Base-by-base conservation (phyloP, 2,329 filamentous ascomycete species). In the Graphilbum ipis-grandicollis region DNA sequence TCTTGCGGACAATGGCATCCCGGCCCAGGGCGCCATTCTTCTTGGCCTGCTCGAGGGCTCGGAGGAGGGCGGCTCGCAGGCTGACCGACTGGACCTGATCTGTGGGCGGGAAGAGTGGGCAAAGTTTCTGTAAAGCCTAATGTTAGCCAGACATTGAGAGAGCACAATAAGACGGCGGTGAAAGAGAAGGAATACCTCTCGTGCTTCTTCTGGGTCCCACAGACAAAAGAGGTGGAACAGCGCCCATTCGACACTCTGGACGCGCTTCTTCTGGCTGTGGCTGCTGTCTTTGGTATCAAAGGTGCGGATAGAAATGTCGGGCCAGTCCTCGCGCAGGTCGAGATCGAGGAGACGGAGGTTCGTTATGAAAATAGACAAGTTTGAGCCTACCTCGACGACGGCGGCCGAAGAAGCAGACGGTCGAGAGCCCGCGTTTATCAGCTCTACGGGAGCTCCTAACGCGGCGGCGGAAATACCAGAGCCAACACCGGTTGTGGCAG, bases 71-170 rank as follows among this genome's bases (percentile, higher is more conserved):
- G 23, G 82, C 75, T 35, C 90, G 82, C 7, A 98, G 69, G 52
- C 93, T 93, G 47, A 92, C 65, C 6, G 86, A 94, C 56, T 94
- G 86, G 33, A 92, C 66, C 28, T 88, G 84, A 48, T 94, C 86
- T 45, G 82, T 67, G 0, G 90, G 83, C 14, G 90, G 90, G 51
- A 92, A 96, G 62, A 88, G 90, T 0, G 84, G 82, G 40, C 78
- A 76, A 9, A 96, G 66, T 66, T 90, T 94, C 79, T 88, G 49
- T 5, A 37, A 17, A 33, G 9, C 29, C 25, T 18, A 5, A 12
- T 13, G 4, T 26, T 31, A 23, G n/a, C 22, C 32, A 22, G 9
- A 22, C 22, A 17, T 25, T 3, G 2, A 34, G 13, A n/a, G n/a
- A n/a, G n/a, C n/a, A n/a, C n/a, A n/a, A n/a, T n/a, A n/a, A n/a